Conservation (phyloP, 495 filamentous ascomycete genomes). For the Bryoglossum gracile region DNA sequence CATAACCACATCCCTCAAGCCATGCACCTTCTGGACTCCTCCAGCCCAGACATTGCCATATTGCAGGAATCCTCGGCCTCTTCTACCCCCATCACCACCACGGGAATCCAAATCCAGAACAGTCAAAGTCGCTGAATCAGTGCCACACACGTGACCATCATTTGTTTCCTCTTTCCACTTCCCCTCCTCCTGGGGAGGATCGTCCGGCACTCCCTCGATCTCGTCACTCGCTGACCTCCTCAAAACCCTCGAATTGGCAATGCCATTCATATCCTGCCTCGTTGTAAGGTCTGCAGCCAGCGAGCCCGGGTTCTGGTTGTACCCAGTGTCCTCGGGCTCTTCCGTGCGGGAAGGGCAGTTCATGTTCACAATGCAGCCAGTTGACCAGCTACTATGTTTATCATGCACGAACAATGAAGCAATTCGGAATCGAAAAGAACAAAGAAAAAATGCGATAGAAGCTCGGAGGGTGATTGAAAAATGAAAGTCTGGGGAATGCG, state of each 20-base stretch:
- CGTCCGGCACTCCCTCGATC: slow-evolving; percentile 16
- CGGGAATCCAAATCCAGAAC: neutral
- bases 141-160: slow-evolving; percentile 12
- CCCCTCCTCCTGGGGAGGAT: slow-evolving; percentile 9
- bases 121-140: slow-evolving; percentile 1
- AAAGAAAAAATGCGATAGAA: neutral
- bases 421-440: neutral
- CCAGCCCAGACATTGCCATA: neutral
- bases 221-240: slow-evolving; percentile 28
- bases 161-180: neutral
- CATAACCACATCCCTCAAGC: slow-evolving; percentile 35
- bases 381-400: too few species aligned
- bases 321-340: slow-evolving; percentile 41
- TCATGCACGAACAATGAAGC: neutral
- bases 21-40: slow-evolving; percentile 22
- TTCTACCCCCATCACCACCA: neutral
- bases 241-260: slow-evolving; percentile 44
- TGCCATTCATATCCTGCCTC: slow-evolving; percentile 49
- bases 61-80: neutral
- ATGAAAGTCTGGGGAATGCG: neutral
- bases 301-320: slow-evolving; percentile 50
- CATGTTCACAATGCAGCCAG: slow-evolving; percentile 27
- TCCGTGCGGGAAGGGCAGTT: slow-evolving; percentile 50
- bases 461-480: neutral
- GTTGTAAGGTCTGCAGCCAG: slow-evolving; percentile 46